These are phyloP conservation scores for Antrodiella citrinella DNA, from an alignment of 768 basidiomycete species.

Conservation along the genomic window DNA sequence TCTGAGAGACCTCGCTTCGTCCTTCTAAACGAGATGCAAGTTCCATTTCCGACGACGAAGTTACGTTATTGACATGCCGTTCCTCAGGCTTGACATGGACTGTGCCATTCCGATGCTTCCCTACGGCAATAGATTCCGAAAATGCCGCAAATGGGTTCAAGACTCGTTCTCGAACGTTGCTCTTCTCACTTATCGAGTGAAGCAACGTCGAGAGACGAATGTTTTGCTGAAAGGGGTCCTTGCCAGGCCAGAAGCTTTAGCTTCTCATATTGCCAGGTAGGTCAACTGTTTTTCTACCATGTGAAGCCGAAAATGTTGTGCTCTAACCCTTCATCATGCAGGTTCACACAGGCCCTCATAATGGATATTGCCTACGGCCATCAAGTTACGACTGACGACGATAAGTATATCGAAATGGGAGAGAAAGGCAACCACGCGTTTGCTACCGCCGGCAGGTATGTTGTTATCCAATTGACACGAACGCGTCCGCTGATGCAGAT, in stretches of 20 bases:
- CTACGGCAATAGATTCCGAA: conserved; percentile 11
- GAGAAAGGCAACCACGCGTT: neutral
- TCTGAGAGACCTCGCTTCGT: conserved; percentile 20
- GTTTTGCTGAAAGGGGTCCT: conserved; percentile 8
- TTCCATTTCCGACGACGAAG: too few relatives aligned
- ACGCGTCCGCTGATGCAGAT: neutral
- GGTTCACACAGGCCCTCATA: conserved; percentile 18
- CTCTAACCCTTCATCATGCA: conserved; percentile 9
- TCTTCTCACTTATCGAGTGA: conserved; percentile 5
- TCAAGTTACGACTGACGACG: neutral
- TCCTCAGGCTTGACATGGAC: neutral
- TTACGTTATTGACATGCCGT: too few relatives aligned
- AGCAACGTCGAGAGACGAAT: conserved; percentile 10
- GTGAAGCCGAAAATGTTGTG: conserved; percentile 1
- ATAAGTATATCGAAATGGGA: neutral
- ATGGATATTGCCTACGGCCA: neutral
- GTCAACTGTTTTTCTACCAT: neutral
- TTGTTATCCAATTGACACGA: neutral
- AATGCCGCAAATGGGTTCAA: conserved; percentile 13
- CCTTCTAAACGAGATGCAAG: conserved; percentile 13
- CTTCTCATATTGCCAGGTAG: conserved; percentile 8
- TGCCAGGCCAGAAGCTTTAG: conserved; percentile 8
- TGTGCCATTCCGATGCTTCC: neutral
- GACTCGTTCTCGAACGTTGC: conserved; percentile 5
- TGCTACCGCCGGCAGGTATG: neutral